Conservation (phyloP, 139 green algal species). For the Chlorella ohadii region DNA sequence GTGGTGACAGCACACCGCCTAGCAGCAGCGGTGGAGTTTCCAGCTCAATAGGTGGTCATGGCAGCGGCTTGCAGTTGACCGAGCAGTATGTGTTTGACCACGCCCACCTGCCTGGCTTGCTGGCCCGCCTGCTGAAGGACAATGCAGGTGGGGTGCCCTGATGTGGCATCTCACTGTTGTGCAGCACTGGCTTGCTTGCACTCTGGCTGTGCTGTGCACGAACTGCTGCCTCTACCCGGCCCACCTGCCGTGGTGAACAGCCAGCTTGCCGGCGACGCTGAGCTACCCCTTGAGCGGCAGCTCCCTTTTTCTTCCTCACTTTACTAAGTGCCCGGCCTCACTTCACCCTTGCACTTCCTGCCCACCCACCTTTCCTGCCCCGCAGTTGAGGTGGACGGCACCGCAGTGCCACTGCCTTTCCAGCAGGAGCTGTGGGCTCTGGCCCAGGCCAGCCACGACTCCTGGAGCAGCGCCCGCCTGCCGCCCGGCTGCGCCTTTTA, state of each 20-base stretch:
- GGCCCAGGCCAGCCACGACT: conserved; percentile 1
- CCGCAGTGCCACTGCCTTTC: conserved; percentile 9
- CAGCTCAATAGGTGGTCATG: too few relatives aligned
- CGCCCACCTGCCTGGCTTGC: conserved; percentile 18
- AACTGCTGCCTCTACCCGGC: too few relatives aligned
- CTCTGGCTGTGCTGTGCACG: not conserved
- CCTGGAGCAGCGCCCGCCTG: not conserved
- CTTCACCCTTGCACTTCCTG: too few relatives aligned
- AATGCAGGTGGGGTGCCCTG: not conserved
- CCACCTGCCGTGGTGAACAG: not conserved
- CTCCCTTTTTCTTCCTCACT: too few relatives aligned
- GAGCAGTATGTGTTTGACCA: conserved; percentile 22
- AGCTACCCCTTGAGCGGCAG: not conserved
- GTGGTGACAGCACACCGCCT: not conserved
- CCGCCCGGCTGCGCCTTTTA: conserved; percentile 19
- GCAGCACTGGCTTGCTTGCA: not conserved
- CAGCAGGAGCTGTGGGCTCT: conserved; percentile 18
- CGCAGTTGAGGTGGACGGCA: conserved; percentile 8
- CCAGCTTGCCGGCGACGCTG: too few relatives aligned
- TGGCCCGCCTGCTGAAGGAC: conserved; percentile 17
- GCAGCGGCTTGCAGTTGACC: not conserved
- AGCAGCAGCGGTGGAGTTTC: too few relatives aligned
- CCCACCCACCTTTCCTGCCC: not conserved
- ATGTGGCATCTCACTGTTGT: too few relatives aligned
- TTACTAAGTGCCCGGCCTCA: too few relatives aligned